These are phyloP conservation scores for Colletotrichum kahawae DNA, from an alignment of 2,329 filamentous ascomycete species.

Conservation along the genomic window DNA sequence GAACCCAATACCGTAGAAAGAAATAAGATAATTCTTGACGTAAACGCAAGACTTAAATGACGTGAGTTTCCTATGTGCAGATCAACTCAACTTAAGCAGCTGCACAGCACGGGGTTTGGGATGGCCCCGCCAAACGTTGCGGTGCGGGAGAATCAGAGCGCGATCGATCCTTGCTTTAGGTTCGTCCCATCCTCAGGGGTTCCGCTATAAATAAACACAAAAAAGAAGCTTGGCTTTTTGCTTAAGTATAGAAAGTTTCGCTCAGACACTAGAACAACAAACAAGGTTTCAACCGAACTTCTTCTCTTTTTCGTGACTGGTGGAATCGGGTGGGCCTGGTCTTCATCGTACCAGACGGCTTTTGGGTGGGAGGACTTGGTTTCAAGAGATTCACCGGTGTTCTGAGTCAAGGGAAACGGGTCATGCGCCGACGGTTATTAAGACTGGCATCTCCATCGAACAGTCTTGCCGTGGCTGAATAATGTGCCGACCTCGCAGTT, in stretches of 20 bases:
- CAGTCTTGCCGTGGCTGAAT: fast-evolving
- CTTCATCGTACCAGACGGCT: neutral
- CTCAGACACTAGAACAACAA: neutral
- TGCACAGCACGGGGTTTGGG: neutral
- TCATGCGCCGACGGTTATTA: neutral
- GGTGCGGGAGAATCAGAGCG: neutral
- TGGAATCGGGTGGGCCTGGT: neutral
- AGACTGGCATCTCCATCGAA: neutral
- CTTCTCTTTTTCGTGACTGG: neutral
- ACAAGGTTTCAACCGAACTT: neutral
- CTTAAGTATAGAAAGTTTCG: neutral
- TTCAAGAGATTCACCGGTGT: neutral
- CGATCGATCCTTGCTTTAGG: neutral
- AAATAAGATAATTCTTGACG: neutral
- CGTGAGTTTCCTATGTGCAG: neutral
- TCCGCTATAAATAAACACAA: neutral
- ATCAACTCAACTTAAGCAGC: neutral
- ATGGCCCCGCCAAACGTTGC: neutral
- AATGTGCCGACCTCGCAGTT: neutral
- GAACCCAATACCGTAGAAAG: neutral
- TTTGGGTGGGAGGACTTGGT: neutral
- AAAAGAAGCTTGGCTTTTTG: neutral
- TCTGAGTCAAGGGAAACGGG: neutral
- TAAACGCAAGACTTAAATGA: neutral
- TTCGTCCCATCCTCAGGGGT: neutral